A percentile compares a stretch with the other conserved stretches of the same genome.
Conservation (phyloP, 345 rosid genomes). For the Carallia pectinifolia region DNA sequence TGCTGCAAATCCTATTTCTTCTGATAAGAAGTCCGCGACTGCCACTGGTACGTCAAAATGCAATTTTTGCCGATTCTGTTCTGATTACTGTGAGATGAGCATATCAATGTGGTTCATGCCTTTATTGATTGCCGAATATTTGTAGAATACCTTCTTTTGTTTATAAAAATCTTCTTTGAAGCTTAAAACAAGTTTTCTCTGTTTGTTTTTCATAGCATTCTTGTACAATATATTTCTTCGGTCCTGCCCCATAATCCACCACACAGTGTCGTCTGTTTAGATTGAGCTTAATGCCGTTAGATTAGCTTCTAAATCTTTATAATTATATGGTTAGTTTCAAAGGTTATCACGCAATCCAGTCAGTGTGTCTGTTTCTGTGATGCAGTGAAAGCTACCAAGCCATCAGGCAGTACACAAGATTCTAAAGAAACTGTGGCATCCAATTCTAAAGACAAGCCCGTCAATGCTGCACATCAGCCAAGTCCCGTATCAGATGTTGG, state of each 20-base stretch:
- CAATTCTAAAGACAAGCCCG: slow-evolving; percentile 27
- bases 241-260: too few species aligned
- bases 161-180: too few species aligned
- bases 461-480: slow-evolving; percentile 17
- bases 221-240: too few species aligned
- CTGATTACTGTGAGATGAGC: too few species aligned
- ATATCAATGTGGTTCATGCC: too few species aligned
- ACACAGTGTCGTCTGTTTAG: too few species aligned
- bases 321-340: neutral
- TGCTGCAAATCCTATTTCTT: slow-evolving; percentile 25
- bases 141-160: too few species aligned
- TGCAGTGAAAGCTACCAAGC: slow-evolving; percentile 58
- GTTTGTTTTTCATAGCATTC: too few species aligned
- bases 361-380: slow-evolving; percentile 9
- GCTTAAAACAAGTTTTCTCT: too few species aligned
- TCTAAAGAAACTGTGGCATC: neutral
- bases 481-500: slow-evolving; percentile 42
- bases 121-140: too few species aligned
- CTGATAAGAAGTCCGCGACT: slow-evolving; percentile 36
- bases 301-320: neutral
- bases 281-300: too few species aligned
- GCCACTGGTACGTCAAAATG: slow-evolving; percentile 38
- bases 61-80: too few species aligned
- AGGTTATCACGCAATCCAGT: neutral
- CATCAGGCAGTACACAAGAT: slow-evolving; percentile 33